phyloP scores from a whole-genome alignment of 2,329 filamentous ascomycete species.

The Aaosphaeria pasadenensis region DNA sequence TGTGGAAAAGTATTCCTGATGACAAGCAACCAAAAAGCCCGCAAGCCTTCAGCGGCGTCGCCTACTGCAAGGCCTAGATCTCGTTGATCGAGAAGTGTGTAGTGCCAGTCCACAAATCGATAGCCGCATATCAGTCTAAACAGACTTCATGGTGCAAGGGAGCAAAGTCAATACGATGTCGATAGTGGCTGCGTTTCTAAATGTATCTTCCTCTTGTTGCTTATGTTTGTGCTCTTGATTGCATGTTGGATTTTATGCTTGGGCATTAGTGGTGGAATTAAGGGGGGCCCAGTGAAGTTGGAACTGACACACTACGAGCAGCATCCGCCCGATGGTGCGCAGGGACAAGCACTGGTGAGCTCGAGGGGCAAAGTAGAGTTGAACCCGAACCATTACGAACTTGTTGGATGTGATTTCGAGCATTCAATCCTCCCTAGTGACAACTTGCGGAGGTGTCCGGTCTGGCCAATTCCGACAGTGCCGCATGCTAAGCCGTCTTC shows the following conservation, averaged over 20 bases:
- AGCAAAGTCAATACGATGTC: too few relatives aligned
- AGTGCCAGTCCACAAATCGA: slow-evolving; percentile 1
- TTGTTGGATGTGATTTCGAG: not conserved
- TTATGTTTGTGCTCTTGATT: too few relatives aligned
- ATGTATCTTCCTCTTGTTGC: too few relatives aligned
- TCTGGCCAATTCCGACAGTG: slow-evolving; percentile 24
- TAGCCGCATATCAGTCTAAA: slow-evolving; percentile 9
- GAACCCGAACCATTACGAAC: not conserved
- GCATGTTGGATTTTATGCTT: too few relatives aligned
- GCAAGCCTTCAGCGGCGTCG: slow-evolving; percentile 14
- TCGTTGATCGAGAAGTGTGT: slow-evolving; percentile 8
- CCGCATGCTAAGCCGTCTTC: slow-evolving; percentile 29
- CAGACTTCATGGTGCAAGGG: too few relatives aligned
- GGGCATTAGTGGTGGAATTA: too few relatives aligned
- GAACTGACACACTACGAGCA: not conserved
- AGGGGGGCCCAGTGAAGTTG: too few relatives aligned
- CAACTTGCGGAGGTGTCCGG: slow-evolving; percentile 25
- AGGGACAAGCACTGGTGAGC: not conserved
- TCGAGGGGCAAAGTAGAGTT: not conserved
- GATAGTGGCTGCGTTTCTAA: too few relatives aligned
- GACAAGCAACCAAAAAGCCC: slow-evolving; percentile 15
- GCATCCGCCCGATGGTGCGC: not conserved
- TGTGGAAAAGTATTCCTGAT: slow-evolving; percentile 13
- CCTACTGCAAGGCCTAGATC: slow-evolving; percentile 24
- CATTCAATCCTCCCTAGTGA: slow-evolving; percentile 12